Percentiles rank a stretch among this genome's conserved stretches.
Conservation (phyloP, 1,139 yeast genomes). For the Barnettozyma hawaiiensis region DNA sequence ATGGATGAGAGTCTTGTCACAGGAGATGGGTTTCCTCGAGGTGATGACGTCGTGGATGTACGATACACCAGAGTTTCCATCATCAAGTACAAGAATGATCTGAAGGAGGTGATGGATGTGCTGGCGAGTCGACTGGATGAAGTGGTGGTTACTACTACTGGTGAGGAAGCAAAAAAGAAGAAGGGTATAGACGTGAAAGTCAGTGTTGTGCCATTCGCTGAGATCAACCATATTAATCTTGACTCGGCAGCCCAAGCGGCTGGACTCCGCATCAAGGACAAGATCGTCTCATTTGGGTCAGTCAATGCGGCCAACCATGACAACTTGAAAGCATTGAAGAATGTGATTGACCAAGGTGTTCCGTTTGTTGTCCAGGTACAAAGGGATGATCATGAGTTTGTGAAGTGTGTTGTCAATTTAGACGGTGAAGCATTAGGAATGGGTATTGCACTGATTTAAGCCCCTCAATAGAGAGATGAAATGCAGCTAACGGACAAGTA, state of each 20-base stretch:
- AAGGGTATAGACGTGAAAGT: too few species aligned
- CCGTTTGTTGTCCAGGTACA: neutral
- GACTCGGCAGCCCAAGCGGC: constrained; percentile 46
- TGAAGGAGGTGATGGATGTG: constrained; percentile 42
- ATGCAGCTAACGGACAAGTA: too few species aligned
- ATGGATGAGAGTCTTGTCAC: constrained; percentile 64
- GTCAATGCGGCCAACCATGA: constrained; percentile 37
- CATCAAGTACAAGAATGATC: constrained; percentile 66
- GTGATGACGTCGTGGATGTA: constrained; percentile 70
- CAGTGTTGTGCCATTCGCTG: constrained; percentile 62
- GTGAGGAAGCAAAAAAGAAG: neutral
- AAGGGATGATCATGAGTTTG: neutral
- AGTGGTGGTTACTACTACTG: constrained; percentile 25
- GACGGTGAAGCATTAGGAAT: neutral
- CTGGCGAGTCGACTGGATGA: constrained; percentile 45
- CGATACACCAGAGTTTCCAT: constrained; percentile 59
- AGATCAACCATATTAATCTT: constrained; percentile 40
- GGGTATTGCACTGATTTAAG: neutral
- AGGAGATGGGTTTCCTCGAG: constrained; percentile 78
- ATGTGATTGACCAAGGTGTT: constrained; percentile 21
- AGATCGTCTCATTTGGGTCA: constrained; percentile 46
- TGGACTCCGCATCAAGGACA: constrained; percentile 39
- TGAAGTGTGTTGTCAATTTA: neutral
- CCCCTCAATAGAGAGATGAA: too few species aligned
- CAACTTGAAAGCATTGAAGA: constrained; percentile 30